Base-by-base conservation (phyloP, 176 grass and related monocot species). In the Rhipidocladum racemiflorum region DNA sequence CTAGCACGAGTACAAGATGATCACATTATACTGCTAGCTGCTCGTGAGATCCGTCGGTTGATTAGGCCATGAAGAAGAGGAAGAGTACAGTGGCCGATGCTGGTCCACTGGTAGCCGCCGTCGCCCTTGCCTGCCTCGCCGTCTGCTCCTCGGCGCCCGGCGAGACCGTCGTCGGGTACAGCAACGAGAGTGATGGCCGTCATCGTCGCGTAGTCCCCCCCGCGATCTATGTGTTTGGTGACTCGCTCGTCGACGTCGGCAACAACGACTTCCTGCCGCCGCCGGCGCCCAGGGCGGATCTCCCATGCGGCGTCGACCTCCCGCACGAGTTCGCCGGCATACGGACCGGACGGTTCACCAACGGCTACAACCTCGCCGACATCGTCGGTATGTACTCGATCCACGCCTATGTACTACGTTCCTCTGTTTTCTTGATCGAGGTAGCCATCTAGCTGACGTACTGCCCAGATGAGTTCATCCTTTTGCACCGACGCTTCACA, bases 161-260 rank as follows among this genome's bases (percentile, higher is more conserved):
- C 56, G n/a, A 70, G 1, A 39, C 49, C 20, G 34, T 57, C 20
- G 67, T 28, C 3, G 57, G 56, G 18, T 9, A 40, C 39, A 40
- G 17, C 49, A 6, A 25, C 42, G 9, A 68, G n/a, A 9, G 13
- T 11, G n/a, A n/a, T n/a, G 51, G n/a, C 38, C 50, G 36, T 2
- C 68, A 2, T n/a, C 62, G 77, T 24, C 61, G 62, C 50, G 72
- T 2, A 36, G 39, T 87, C 50, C 83, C 83, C 50, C 83, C 83
- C 18, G 87, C 87, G 70, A 14, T 85, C 68, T 86, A 89, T 77
- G 77, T 89, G 82, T 89, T 89, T 75, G 87, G 87, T 4, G 87
- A 89, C 75, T 89, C 87, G 49, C 75, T 89, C 4, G 81, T 84
- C 48, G 87, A 89, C 76, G 87, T 56, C 76, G 87, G 87, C 60